These are phyloP conservation scores for Dipodascus albidus DNA, from an alignment of 805 yeast species.

Conservation along the genomic window DNA sequence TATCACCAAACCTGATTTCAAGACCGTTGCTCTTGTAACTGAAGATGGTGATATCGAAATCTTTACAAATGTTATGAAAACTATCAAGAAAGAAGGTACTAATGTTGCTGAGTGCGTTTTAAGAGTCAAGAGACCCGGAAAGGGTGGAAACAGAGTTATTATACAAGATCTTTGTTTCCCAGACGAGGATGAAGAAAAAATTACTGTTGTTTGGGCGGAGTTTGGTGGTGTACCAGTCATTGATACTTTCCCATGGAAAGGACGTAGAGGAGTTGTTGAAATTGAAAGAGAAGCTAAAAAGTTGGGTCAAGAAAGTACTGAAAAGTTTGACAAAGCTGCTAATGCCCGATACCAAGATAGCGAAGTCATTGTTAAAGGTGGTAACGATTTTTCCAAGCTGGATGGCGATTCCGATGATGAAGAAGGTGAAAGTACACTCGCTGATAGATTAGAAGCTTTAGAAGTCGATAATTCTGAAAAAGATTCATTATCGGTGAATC, in stretches of 20 bases:
- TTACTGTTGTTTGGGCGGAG: conserved; percentile 22
- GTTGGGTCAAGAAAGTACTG: conserved; percentile 16
- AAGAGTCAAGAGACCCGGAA: conserved; percentile 6
- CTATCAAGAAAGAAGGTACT: conserved; percentile 3
- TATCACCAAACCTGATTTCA: conserved; percentile 14
- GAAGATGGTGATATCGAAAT: conserved; percentile 69
- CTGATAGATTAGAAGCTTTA: conserved; percentile 29
- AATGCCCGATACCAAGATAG: conserved; percentile 22
- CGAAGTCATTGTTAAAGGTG: conserved; percentile 9
- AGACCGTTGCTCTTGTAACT: conserved; percentile 42
- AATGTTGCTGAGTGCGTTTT: neutral
- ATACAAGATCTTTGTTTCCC: conserved; percentile 1
- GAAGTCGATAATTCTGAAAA: conserved; percentile 17
- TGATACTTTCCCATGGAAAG: conserved; percentile 22
- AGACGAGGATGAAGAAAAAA: conserved; percentile 5
- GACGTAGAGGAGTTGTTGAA: conserved; percentile 8
- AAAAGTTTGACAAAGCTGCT: conserved; percentile 24
- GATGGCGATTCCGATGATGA: conserved; percentile 28
- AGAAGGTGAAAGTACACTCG: conserved; percentile 34
- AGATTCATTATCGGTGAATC: conserved; percentile 14
- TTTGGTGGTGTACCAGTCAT: conserved; percentile 23
- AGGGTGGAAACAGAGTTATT: conserved; percentile 8
- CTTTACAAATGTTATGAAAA: conserved; percentile 43
- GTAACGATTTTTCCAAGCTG: conserved; percentile 20
- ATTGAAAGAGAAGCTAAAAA: conserved; percentile 6